Evolutionary conservation across 768 basidiomycete species (phyloP).

Genomic region (Termitomyces bulborhizus): DNA sequence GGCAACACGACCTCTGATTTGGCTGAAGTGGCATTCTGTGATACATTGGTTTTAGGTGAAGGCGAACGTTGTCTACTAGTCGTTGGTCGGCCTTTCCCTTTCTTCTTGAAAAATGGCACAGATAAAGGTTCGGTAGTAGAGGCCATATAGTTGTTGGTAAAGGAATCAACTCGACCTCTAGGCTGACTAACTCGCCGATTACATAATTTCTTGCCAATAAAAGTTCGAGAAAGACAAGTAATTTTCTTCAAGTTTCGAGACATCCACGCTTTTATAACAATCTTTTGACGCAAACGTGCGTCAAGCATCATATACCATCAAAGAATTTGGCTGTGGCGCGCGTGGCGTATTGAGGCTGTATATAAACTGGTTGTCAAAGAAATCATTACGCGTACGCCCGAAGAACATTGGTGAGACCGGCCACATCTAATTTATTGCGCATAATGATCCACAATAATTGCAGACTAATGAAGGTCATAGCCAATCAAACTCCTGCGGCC

Average conservation of each 20-base stretch:
- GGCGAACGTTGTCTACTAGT: slow-evolving; percentile 70
- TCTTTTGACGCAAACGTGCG: background rate
- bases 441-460: slow-evolving; percentile 2
- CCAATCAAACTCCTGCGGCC: slow-evolving; percentile 77
- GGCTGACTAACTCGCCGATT: slow-evolving; percentile 6
- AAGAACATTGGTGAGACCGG: background rate
- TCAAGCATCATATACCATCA: background rate
- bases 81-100: slow-evolving; percentile 69
- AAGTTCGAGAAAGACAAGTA: background rate
- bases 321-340: background rate
- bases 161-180: too few species aligned
- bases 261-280: background rate
- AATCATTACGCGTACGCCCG: background rate
- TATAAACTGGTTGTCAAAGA: background rate
- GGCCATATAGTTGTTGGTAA: slow-evolving; percentile 28
- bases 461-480: slow-evolving; percentile 55
- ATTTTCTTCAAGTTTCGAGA: background rate
- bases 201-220: background rate
- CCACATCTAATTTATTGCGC: slow-evolving; percentile 9
- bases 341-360: background rate
- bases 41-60: slow-evolving; percentile 37
- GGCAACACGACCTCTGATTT: slow-evolving; percentile 77
- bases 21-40: slow-evolving; percentile 24
- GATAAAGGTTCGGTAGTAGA: slow-evolving; percentile 30
- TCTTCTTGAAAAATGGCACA: slow-evolving; percentile 88